Evolutionary conservation across 192 early-diverging fungal genomes (phyloP).

Genomic region (Tieghemiomyces parasiticus): DNA sequence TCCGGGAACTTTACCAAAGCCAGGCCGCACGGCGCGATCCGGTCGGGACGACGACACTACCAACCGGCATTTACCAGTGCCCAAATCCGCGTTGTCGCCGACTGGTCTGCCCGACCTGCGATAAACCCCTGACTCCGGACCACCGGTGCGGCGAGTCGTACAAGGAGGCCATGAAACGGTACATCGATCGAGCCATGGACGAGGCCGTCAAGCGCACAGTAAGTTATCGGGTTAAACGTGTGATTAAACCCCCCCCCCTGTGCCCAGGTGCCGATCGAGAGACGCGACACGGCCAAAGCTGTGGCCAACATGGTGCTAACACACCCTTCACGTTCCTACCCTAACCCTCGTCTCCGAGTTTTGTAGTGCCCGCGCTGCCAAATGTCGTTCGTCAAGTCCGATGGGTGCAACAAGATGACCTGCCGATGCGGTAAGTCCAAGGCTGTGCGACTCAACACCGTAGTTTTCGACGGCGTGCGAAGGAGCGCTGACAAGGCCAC

Average conservation of each 20-base stretch:
- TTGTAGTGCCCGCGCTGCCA: conserved; percentile 37
- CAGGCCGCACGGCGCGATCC: too few species aligned
- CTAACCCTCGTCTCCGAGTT: too few species aligned
- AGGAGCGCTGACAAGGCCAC: not conserved
- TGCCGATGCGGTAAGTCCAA: conserved; percentile 30
- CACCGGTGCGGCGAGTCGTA: conserved; percentile 34
- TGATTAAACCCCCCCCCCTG: too few species aligned
- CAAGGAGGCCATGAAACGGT: conserved; percentile 32
- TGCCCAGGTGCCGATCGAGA: too few species aligned
- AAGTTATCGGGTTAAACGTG: too few species aligned
- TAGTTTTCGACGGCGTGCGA: not conserved
- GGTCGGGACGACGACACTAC: too few species aligned
- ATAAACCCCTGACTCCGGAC: conserved; percentile 20
- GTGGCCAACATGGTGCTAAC: too few species aligned
- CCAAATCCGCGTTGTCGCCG: conserved; percentile 27
- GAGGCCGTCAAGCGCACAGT: conserved; percentile 45
- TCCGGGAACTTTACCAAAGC: too few species aligned
- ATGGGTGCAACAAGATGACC: conserved; percentile 50
- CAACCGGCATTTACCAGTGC: too few species aligned
- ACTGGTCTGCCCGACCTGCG: conserved; percentile 29
- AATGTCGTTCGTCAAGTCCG: conserved; percentile 35
- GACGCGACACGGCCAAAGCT: too few species aligned
- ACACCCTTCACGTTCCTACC: too few species aligned
- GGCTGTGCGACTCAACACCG: not conserved
- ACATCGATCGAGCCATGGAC: conserved; percentile 44